phyloP scores from a whole-genome alignment of 139 green algal genomes.

The Axilococcus clingmanii region DNA sequence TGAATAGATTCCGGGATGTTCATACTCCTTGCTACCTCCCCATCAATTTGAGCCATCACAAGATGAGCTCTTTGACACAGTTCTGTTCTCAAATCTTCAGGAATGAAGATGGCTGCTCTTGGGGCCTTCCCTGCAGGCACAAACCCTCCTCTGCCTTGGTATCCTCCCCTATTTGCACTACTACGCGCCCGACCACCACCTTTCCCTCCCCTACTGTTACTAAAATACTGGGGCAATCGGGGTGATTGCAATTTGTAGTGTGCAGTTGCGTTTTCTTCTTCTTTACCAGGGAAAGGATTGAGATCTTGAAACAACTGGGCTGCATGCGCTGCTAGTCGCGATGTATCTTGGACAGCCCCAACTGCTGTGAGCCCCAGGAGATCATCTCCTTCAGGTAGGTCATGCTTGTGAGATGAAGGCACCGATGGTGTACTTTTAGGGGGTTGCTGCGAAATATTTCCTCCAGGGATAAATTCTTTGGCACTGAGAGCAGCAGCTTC shows the following conservation, averaged over 20 bases:
- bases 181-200: background rate
- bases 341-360: too few species aligned
- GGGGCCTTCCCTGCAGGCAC: constrained; percentile 24
- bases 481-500: too few species aligned
- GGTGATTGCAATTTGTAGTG: background rate
- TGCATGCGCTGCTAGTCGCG: constrained; percentile 67
- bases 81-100: constrained; percentile 57
- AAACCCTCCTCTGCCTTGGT: background rate
- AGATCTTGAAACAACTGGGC: constrained; percentile 38
- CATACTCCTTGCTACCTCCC: constrained; percentile 18
- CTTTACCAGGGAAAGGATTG: constrained; percentile 1
- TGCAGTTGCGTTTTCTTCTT: too few species aligned
- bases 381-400: too few species aligned
- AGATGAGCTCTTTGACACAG: constrained; percentile 53
- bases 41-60: constrained; percentile 18
- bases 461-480: too few species aligned
- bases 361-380: too few species aligned
- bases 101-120: too few species aligned
- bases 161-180: background rate
- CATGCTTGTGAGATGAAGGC: too few species aligned
- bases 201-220: constrained; percentile 1
- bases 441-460: too few species aligned
- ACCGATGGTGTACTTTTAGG: too few species aligned
- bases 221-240: too few species aligned
- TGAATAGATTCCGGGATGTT: constrained; percentile 50